Base-by-base conservation (phyloP, 345 rosid species). In the Euphorbia pulcherrima region DNA sequence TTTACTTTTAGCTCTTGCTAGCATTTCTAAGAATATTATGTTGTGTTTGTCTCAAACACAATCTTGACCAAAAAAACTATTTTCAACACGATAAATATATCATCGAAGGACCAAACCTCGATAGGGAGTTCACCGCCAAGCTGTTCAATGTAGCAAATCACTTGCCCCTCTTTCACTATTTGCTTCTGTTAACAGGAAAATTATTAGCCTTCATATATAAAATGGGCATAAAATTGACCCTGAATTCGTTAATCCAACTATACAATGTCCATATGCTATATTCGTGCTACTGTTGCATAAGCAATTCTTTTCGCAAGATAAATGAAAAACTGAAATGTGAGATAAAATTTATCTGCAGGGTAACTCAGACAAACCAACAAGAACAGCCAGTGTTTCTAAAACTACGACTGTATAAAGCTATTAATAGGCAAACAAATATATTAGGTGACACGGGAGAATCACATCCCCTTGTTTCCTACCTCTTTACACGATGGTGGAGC, bases 401-500 rank as follows among this genome's bases (percentile, higher is more conserved):
- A 41, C 12, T 41, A 12, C 47, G 12, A 33, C 18, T 2, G 4
- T 10, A 11, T 14, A 2, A 48, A 48, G 52, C n/a, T 48, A 58
- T 13, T 21, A 69, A 35, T 69, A 9, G n/a, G 58, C n/a, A 54
- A 47, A 47, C 20, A 47, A 1, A 47, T 23, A 60, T 44, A 18
- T 27, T 4, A 23, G 13, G 29, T 48, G 60, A 35, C 2, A 4
- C 1, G 4, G 24, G 47, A 50, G 8, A 60, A 69, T 39, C 30
- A 33, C 70, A 59, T n/a, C 51, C 60, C 47, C 33, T 60, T 16
- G 76, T 64, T 39, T 61, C 8, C 2, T 87, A 90, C 98, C 98
- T 89, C 91, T 81, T 84, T 82, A 81, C 98, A 90, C n/a, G 87
- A 69, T n/a, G 96, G 85, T n/a, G 94, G 91, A 59, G 81, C 76